Conservation (phyloP, 345 rosid species). For the Citrus inodora region DNA sequence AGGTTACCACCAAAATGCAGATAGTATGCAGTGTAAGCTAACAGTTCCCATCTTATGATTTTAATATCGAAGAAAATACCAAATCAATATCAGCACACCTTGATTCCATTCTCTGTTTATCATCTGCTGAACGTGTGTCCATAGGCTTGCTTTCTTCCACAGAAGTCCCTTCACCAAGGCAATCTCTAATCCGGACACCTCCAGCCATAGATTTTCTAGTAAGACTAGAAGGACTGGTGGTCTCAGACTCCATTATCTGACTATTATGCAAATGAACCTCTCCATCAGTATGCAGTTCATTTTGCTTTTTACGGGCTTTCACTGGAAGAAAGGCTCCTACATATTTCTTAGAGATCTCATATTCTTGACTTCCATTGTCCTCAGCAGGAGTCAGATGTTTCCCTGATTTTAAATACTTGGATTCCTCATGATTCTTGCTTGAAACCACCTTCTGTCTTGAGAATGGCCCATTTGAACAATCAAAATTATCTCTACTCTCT, state of each 20-base stretch:
- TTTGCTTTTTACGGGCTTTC: slow-evolving; percentile 8
- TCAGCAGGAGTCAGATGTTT: slow-evolving; percentile 10
- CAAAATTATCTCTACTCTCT: slow-evolving; percentile 9
- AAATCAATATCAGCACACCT: slow-evolving; percentile 46
- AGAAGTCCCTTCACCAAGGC: slow-evolving; percentile 21
- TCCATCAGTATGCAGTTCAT: slow-evolving; percentile 11
- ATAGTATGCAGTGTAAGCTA: slow-evolving; percentile 14
- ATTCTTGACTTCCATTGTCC: slow-evolving; percentile 24
- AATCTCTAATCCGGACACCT: slow-evolving; percentile 6
- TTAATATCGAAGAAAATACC: slow-evolving; percentile 4
- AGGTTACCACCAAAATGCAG: slow-evolving; percentile 5
- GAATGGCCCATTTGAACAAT: slow-evolving; percentile 25
- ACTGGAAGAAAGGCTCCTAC: background rate
- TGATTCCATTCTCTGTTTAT: slow-evolving; percentile 25
- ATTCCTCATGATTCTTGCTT: slow-evolving; percentile 16
- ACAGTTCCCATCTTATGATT: slow-evolving; percentile 15
- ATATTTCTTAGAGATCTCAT: slow-evolving; percentile 11
- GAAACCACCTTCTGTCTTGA: slow-evolving; percentile 22
- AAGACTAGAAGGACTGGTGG: slow-evolving; percentile 11
- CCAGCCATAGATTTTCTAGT: slow-evolving; percentile 15
- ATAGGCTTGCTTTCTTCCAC: slow-evolving; percentile 26
- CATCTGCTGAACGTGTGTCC: slow-evolving; percentile 26
- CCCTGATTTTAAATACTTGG: slow-evolving; percentile 20
- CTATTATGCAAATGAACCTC: slow-evolving; percentile 14
- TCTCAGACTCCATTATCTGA: slow-evolving; percentile 22